Evolutionary conservation across 2,329 filamentous ascomycete species (phyloP), one percentile per base, ranked within the genome.

Genomic region (Pseudocercospora fuligena): DNA sequence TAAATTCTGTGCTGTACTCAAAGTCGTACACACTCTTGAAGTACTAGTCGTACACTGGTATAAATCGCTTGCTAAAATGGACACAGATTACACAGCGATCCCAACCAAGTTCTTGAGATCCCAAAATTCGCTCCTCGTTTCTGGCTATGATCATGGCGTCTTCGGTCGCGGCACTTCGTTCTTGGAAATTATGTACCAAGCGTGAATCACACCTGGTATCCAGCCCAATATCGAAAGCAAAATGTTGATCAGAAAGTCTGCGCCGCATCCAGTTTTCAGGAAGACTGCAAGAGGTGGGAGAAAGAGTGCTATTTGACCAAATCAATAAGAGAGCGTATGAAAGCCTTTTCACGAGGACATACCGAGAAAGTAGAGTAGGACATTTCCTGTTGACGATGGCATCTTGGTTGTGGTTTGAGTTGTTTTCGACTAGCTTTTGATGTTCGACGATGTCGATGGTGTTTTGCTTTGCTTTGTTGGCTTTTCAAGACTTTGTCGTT

Each of bases 281-380:
- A 96, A 93, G 78, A 97, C 93, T 83, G 92, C 92, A 58, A 97
- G 83, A 78, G 93, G 93, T 61, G 93, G 93, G 72, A 97, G 87
- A 83, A 97, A 85, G 84, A 97, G 84, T 84, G 93, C 93, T 54
- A 14, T 43, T 43, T 8, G 14, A 5, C 6, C 4, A 2, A 43
- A 8, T 43, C 33, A 36, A 14, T 16, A 36, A n/a, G 5, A n/a
- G 21, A 16, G 6, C 33, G 31, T 21, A 21, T 16, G 27, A 6
- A 33, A 51, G 40, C 27, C 6, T 6, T 27, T 27, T 33, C 31
- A 33, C 4, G 31, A 33, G 16, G 16, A 19, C 59, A 12, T 40
- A 43, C 47, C 61, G 21, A 68, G 62, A 19, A 68, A 59, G 60
- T 70, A 70, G 53, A 70, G 69, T 29, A 66, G 64, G 51, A 70